phyloP scores from a whole-genome alignment of 768 basidiomycete genomes.

The Mrakia gelida region DNA sequence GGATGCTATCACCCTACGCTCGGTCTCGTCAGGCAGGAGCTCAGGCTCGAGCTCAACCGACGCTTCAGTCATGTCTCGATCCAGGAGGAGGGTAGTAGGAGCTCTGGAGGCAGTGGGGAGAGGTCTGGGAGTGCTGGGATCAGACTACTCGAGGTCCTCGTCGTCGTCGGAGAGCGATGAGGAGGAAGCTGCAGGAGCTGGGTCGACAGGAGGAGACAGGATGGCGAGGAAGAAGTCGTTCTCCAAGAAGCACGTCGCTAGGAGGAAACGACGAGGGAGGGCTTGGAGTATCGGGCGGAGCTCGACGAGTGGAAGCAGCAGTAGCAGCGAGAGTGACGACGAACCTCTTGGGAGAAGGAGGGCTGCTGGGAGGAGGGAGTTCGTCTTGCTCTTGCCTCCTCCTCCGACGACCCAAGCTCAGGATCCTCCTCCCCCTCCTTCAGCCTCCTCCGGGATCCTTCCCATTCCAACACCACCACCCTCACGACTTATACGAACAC shows the following conservation, averaged over 20 bases:
- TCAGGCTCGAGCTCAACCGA: constrained; percentile 18
- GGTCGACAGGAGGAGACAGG: background rate
- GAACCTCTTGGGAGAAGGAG: constrained; percentile 58
- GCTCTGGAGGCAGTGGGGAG: constrained; percentile 29
- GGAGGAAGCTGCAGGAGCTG: background rate
- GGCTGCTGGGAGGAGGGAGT: constrained; percentile 62
- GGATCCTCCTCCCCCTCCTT: constrained; percentile 20
- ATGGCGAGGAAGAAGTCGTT: constrained; percentile 30
- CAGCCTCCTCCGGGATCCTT: constrained; percentile 41
- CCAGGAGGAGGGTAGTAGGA: constrained; percentile 18
- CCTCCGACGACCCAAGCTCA: constrained; percentile 31
- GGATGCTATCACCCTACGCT: constrained; percentile 28
- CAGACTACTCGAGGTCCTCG: constrained; percentile 29
- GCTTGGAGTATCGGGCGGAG: constrained; percentile 31
- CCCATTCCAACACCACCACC: constrained; percentile 23
- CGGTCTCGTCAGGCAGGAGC: constrained; percentile 7
- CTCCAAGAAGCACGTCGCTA: constrained; percentile 17
- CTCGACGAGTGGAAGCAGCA: constrained; percentile 49
- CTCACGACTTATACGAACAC: constrained; percentile 1
- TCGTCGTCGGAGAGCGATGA: constrained; percentile 27
- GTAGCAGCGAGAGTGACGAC: constrained; percentile 52
- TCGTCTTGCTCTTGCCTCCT: constrained; percentile 62
- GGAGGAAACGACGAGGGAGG: constrained; percentile 32
- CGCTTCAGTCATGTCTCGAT: constrained; percentile 15
- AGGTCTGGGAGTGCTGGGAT: constrained; percentile 22